These are phyloP conservation scores for Candida pseudoglaebosa DNA, from an alignment of 805 yeast species.

Conservation along the genomic window DNA sequence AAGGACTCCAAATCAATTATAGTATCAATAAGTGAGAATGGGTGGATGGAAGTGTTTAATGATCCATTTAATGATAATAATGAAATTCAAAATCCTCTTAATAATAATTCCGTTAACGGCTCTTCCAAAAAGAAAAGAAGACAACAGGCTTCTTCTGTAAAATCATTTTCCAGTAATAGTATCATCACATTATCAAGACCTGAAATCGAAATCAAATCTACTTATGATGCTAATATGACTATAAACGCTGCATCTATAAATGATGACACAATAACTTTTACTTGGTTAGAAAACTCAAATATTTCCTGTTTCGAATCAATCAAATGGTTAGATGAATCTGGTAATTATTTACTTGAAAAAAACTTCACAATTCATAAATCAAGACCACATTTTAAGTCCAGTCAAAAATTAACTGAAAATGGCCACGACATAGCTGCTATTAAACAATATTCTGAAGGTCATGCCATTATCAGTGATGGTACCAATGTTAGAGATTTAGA, in stretches of 20 bases:
- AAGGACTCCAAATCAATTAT: slow-evolving; percentile 32
- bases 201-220: slow-evolving; percentile 28
- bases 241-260: slow-evolving; percentile 27
- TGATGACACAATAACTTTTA: slow-evolving; percentile 36
- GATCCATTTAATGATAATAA: slow-evolving; percentile 44
- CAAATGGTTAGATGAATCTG: slow-evolving; percentile 42
- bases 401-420: slow-evolving; percentile 39
- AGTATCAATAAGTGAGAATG: slow-evolving; percentile 68
- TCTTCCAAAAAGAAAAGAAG: slow-evolving; percentile 39
- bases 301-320: slow-evolving; percentile 54
- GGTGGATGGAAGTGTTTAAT: slow-evolving; percentile 66
- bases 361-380: slow-evolving; percentile 28
- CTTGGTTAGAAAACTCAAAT: slow-evolving; percentile 63
- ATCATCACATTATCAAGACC: slow-evolving; percentile 48
- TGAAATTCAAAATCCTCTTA: slow-evolving; percentile 8
- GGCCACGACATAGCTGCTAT: slow-evolving; percentile 55
- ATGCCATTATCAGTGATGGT: slow-evolving; percentile 61
- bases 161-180: slow-evolving; percentile 50
- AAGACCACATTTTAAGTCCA: slow-evolving; percentile 37
- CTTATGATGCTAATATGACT: slow-evolving; percentile 23
- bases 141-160: slow-evolving; percentile 35
- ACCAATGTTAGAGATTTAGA: slow-evolving; percentile 56
- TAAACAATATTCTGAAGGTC: slow-evolving; percentile 55
- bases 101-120: not conserved
- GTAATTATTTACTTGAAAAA: slow-evolving; percentile 19